Percentiles rank a stretch among this genome's conserved stretches.
These are phyloP conservation scores for Hibiscus trionum DNA, from an alignment of 345 rosid genomes.

Conservation along the genomic window DNA sequence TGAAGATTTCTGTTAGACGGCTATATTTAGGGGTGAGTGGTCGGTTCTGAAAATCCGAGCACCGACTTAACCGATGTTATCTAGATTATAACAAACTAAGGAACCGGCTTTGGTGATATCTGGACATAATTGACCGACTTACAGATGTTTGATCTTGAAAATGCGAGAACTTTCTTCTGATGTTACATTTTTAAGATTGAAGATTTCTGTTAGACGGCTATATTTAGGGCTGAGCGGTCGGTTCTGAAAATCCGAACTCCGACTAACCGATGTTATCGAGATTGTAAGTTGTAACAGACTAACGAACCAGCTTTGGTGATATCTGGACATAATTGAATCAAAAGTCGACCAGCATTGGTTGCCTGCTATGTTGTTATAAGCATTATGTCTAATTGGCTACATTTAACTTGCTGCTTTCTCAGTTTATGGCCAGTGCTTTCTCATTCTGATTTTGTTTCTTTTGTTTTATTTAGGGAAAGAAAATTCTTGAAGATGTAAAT, in stretches of 20 bases:
- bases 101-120: not conserved
- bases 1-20: not conserved
- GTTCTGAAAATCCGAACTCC: not conserved
- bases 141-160: too few species aligned
- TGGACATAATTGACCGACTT: not conserved
- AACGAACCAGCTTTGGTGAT: not conserved
- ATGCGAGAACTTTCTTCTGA: not conserved
- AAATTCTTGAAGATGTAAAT: slow-evolving; percentile 53
- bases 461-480: slow-evolving; percentile 48
- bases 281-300: not conserved
- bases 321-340: not conserved
- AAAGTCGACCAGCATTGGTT: not conserved
- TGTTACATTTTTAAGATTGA: not conserved
- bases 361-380: not conserved
- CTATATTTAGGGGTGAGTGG: not conserved
- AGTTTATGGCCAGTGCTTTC: not conserved
- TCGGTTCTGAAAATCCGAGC: not conserved
- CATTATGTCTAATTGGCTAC: not conserved
- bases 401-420: not conserved
- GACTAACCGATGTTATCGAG: not conserved
- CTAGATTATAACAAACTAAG: not conserved
- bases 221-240: not conserved
- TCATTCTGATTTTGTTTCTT: slow-evolving; percentile 5
- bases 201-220: not conserved
- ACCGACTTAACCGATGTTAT: not conserved